These are phyloP conservation scores for Fusarium siculi DNA, from an alignment of 2,329 filamentous ascomycete species.

Conservation along the genomic window DNA sequence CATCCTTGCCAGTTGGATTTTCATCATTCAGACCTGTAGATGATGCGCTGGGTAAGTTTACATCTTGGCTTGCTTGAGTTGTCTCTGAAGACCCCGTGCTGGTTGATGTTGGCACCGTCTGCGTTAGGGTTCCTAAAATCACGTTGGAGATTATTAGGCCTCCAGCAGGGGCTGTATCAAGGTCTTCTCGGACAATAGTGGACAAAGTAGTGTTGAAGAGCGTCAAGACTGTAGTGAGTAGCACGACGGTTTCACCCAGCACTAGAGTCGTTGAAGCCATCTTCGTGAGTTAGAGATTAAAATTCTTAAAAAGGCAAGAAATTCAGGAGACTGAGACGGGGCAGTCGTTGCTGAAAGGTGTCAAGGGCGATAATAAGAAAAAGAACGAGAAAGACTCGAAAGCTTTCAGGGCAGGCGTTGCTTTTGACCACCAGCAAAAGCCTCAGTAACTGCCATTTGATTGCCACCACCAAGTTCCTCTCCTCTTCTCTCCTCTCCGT, in stretches of 20 bases:
- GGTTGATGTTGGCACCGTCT: neutral
- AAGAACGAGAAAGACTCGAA: neutral
- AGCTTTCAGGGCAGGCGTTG: neutral
- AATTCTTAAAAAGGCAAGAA: neutral
- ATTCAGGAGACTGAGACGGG: neutral
- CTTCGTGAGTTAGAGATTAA: neutral
- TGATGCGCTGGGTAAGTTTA: neutral
- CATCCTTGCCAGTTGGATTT: neutral
- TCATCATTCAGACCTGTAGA: neutral
- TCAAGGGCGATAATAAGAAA: neutral
- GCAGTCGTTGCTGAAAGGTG: neutral
- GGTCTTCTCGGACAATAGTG: accelerated
- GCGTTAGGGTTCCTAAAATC: too few relatives aligned
- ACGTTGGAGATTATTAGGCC: neutral
- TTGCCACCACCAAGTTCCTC: neutral
- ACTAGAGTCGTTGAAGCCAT: accelerated
- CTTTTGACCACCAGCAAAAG: neutral
- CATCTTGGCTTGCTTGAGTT: neutral
- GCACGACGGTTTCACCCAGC: neutral
- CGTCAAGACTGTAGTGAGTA: too few relatives aligned
- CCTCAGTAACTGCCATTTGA: neutral
- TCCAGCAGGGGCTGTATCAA: accelerated
- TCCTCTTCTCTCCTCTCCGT: neutral
- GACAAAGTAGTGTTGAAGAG: neutral
- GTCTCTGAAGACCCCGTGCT: neutral